phyloP scores from a whole-genome alignment of 179 eudicot genomes.

The Beta lomatogona region DNA sequence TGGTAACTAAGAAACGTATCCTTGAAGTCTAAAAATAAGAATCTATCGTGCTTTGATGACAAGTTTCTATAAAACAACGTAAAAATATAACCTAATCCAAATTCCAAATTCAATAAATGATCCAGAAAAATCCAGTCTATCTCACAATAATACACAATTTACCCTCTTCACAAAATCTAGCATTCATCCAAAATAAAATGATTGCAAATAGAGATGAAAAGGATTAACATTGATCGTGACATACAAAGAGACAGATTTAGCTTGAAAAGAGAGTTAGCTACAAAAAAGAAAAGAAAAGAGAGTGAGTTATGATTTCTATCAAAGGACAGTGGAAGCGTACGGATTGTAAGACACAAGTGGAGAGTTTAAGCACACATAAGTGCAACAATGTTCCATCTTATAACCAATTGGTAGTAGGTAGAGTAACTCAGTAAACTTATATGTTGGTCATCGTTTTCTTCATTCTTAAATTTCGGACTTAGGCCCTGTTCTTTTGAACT shows the following conservation, averaged over 20 bases:
- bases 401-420: too few relatives aligned
- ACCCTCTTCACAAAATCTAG: constrained; percentile 15
- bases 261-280: neutral
- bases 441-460: too few relatives aligned
- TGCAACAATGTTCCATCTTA: too few relatives aligned
- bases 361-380: neutral
- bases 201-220: neutral
- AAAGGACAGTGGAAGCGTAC: neutral
- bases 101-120: neutral
- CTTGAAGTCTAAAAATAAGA: neutral
- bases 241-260: neutral
- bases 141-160: neutral
- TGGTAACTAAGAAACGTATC: neutral
- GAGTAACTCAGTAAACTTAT: too few relatives aligned
- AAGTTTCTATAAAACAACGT: neutral
- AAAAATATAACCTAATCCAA: neutral
- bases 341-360: neutral
- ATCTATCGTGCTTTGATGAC: neutral
- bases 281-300: neutral
- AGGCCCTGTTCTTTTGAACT: too few relatives aligned
- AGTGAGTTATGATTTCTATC: neutral
- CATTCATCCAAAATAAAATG: neutral
- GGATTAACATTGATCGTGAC: too few relatives aligned
- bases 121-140: neutral
- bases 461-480: too few relatives aligned